Base-by-base conservation (phyloP, 164 flowering plant genomes). In the Buxus sempervirens region DNA sequence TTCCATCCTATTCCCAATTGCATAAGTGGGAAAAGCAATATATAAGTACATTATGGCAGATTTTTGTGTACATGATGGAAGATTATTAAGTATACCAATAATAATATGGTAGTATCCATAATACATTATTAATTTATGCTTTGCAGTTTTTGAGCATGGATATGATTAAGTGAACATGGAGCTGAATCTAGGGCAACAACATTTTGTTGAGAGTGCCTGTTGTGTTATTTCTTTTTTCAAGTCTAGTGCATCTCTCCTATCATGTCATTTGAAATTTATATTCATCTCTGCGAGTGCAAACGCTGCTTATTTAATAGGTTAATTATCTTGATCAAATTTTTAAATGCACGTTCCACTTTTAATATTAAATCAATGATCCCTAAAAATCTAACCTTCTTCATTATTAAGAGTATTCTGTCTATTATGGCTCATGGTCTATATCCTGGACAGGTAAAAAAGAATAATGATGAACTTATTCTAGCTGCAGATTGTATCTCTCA, bases 381-480 rank as follows among this genome's bases (percentile, higher is more conserved):
- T 6, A 58, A 26, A 32, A 32, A 32, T 7, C 7, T 32, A 3
- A 32, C 38, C 38, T 3, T 32, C 3, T 32, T 32, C 38, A 32
- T 3, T 32, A 3, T 3, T 32, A 7, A 32, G 5, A 7, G 7
- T 64, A 6, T 9, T n/a, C 60, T 54, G 5, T 27, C 23, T 74
- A 42, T 36, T 49, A 15, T 12, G 18, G 60, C 58, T 58, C 36
- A 57, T 61, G 24, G 9, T 56, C 70, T 41, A n/a, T 63, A 6
- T 62, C 12, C 19, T 71, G 61, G 74, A 76, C 82, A 84, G 90
- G 85, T 76, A 54, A 63, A 73, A n/a, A 64, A 41, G 57, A 61
- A 63, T 38, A 45, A 78, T 76, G 75, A 68, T 45, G 63, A 28
- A 36, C 55, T 56, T 54, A 54, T 69, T 59, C 19, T 68, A 63